Conservation (phyloP, 2,329 filamentous ascomycete species). For the Aspergillus sp. region DNA sequence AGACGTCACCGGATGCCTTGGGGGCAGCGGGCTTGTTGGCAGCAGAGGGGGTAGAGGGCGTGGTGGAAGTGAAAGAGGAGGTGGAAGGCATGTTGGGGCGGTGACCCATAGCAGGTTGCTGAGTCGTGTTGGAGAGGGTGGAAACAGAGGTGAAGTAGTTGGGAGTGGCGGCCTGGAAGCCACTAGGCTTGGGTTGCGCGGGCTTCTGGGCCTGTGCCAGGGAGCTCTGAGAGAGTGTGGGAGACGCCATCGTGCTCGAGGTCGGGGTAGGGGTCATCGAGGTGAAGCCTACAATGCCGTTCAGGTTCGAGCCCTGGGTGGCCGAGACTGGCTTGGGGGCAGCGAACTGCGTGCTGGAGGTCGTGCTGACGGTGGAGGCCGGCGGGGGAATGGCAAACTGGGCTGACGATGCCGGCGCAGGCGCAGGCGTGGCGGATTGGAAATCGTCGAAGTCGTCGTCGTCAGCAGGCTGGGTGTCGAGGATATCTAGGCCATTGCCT, state of each 20-base stretch:
- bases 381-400: conserved; percentile 47
- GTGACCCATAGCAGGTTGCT: conserved; percentile 33
- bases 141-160: conserved; percentile 93
- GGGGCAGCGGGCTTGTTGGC: conserved; percentile 53
- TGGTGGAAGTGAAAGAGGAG: conserved; percentile 40
- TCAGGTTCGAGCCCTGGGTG: conserved; percentile 76
- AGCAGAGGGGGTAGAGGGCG: conserved; percentile 41
- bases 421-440: conserved; percentile 70
- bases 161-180: conserved; percentile 75
- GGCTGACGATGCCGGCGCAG: conserved; percentile 36
- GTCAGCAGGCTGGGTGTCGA: conserved; percentile 53
- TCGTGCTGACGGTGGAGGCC: conserved; percentile 50
- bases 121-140: conserved; percentile 30
- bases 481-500: conserved; percentile 43
- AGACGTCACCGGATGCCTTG: conserved; percentile 71
- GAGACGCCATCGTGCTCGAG: conserved; percentile 54
- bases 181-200: conserved; percentile 57
- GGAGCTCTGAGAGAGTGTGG: conserved; percentile 54
- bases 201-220: conserved; percentile 41
- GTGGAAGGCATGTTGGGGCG: conserved; percentile 38
- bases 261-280: conserved; percentile 74
- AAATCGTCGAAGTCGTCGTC: conserved; percentile 94
- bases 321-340: conserved; percentile 83
- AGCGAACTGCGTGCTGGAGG: conserved; percentile 67
- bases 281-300: conserved; percentile 75